These are phyloP conservation scores for Leptodermis oblonga DNA, from an alignment of 257 asterid species.

Conservation along the genomic window DNA sequence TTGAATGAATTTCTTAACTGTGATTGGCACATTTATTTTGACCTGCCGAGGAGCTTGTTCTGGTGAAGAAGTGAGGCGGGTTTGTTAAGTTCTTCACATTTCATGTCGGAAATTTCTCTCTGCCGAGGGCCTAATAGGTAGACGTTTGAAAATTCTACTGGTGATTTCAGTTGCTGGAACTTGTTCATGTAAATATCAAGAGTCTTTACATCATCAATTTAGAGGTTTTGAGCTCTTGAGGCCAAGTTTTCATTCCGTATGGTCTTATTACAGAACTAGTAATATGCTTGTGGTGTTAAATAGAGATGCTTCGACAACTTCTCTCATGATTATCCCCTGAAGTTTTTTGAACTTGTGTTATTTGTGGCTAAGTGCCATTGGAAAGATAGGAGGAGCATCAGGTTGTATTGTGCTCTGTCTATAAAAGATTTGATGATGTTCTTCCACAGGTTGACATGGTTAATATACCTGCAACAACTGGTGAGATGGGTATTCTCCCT, in stretches of 20 bases:
- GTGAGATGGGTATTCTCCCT: conserved; percentile 57
- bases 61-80: neutral
- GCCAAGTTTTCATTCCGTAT: neutral
- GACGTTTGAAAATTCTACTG: neutral
- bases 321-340: neutral
- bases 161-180: neutral
- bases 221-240: neutral
- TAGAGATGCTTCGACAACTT: neutral
- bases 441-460: conserved; percentile 55
- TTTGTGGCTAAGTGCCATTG: neutral
- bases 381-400: neutral
- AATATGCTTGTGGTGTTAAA: neutral
- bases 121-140: neutral
- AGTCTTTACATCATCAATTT: neutral
- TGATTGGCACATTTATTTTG: neutral
- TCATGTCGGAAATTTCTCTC: neutral
- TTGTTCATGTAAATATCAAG: neutral
- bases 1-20: neutral
- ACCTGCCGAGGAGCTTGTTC: neutral
- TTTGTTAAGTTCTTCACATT: neutral
- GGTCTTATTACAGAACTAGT: neutral
- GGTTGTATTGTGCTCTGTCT: neutral
- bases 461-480: conserved; percentile 45
- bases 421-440: neutral
- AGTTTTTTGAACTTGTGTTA: neutral